Base-by-base conservation (phyloP, 2,329 filamentous ascomycete genomes). In the Sporothrix brunneoviolacea region DNA sequence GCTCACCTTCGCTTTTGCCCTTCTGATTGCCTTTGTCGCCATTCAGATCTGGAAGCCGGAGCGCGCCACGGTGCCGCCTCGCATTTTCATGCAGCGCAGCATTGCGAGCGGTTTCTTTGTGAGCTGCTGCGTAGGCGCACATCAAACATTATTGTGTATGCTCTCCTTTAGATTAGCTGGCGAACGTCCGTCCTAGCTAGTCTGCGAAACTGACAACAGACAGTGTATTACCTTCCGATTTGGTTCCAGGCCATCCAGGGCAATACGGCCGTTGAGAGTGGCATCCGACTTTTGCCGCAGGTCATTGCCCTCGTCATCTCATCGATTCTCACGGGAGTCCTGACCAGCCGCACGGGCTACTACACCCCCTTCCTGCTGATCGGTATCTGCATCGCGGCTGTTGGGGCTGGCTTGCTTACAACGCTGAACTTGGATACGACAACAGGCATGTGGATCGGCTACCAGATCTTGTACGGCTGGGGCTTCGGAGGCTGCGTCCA, bases 231-330 rank as follows among this genome's bases (percentile, higher is more conserved):
- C 40, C 38, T 59, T 3, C 50, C 57, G 43, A 51, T 58, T 52
- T 76, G 71, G 70, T 75, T 74, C 58, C 73, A 75, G 54, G 68
- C 67, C 10, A 66, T 73, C 36, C 61, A 70, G 46, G 63, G 62
- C 41, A 61, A 64, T 7, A 64, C 64, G 4, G 68, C 72, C 4
- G 63, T 68, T 3, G 51, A 66, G 33, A 67, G 68, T 4, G 70
- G 71, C 12, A 68, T 73, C 42, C 62, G 65, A 37, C 60, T 67
- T 15, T 63, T 73, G n/a, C 69, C 70, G 15, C 59, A 70, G 24
- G 59, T 72, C 6, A 62, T 75, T 8, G 60, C 65, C 41, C 63
- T 69, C 50, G 67, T 74, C 21, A 46, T 72, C 9, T 62, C 65
- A n/a, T 70, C 68, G 7, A 67, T 74, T 48, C 27, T 63, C 2